Evolutionary conservation across 352 stramenopile species (phyloP).

Genomic region (Phytophthora fragariae): DNA sequence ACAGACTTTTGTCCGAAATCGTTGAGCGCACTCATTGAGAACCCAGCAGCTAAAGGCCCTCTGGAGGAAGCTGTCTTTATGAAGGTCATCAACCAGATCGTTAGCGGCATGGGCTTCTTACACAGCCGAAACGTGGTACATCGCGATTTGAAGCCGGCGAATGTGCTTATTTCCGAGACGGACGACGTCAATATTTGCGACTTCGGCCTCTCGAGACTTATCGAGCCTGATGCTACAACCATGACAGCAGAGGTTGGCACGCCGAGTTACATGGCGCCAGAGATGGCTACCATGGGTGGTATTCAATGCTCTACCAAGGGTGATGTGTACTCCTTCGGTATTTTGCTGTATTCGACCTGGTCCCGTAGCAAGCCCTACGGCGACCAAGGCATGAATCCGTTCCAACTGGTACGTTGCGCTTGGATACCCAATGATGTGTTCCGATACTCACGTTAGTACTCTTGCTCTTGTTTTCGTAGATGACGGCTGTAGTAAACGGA

Average conservation of each 20-base stretch:
- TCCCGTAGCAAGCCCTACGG: constrained; percentile 89
- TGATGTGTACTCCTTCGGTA: constrained; percentile 89
- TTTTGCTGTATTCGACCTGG: constrained; percentile 89
- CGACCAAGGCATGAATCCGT: constrained; percentile 91
- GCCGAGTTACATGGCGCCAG: constrained; percentile 91
- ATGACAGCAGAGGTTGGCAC: constrained; percentile 91
- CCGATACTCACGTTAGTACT: not conserved
- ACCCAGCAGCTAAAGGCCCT: constrained; percentile 68
- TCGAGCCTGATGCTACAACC: constrained; percentile 84
- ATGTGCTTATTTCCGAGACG: constrained; percentile 93
- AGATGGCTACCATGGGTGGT: constrained; percentile 91
- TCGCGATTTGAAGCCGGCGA: constrained; percentile 94
- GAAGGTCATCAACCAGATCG: constrained; percentile 91
- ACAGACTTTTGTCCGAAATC: constrained; percentile 91
- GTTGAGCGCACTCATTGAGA: constrained; percentile 85
- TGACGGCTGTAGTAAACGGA: constrained; percentile 89
- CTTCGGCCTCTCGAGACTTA: constrained; percentile 92
- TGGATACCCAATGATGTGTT: not conserved
- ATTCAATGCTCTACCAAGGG: constrained; percentile 90
- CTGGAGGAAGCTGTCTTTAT: constrained; percentile 79
- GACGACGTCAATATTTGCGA: constrained; percentile 95
- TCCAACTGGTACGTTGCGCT: constrained; percentile 73
- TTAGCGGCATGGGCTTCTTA: constrained; percentile 92
- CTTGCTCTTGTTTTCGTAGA: constrained; percentile 46
- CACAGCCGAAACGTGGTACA: constrained; percentile 89